phyloP scores from a whole-genome alignment of 345 rosid genomes.

The Schrenkiella parvula region DNA sequence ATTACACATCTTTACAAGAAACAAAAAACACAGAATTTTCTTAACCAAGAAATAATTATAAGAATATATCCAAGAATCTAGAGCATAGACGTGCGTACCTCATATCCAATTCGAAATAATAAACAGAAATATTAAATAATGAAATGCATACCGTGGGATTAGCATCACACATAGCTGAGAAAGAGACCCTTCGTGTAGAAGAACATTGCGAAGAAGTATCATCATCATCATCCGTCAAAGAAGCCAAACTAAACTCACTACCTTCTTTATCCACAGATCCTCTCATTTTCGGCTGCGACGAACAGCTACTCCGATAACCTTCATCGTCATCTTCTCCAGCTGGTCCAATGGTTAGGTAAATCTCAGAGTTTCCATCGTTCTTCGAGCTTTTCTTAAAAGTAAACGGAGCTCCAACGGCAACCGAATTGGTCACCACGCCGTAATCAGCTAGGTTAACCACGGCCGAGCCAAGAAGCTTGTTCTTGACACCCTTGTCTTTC shows the following conservation, averaged over 20 bases:
- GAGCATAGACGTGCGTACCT: slow-evolving; percentile 9
- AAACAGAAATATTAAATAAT: neutral
- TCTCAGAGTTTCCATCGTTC: slow-evolving; percentile 44
- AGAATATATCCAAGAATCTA: neutral
- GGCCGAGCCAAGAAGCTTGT: slow-evolving; percentile 78
- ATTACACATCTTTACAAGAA: neutral
- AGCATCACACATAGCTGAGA: slow-evolving; percentile 39
- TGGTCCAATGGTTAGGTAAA: slow-evolving; percentile 60
- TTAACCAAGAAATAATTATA: neutral
- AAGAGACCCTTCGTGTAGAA: slow-evolving; percentile 39
- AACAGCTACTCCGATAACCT: slow-evolving; percentile 54
- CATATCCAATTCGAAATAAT: neutral
- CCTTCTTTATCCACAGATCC: slow-evolving; percentile 45
- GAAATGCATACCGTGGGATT: slow-evolving; percentile 45
- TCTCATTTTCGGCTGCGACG: slow-evolving; percentile 46
- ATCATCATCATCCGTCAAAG: slow-evolving; percentile 76
- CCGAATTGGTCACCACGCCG: slow-evolving; percentile 48
- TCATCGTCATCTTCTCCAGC: slow-evolving; percentile 52
- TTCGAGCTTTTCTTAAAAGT: slow-evolving; percentile 59
- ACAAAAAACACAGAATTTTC: neutral
- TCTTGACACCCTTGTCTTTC: slow-evolving; percentile 56
- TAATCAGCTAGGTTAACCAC: slow-evolving; percentile 72
- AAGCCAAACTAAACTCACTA: slow-evolving; percentile 52
- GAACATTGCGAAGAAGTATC: slow-evolving; percentile 56
- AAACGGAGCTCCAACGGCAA: slow-evolving; percentile 48